Conservation (phyloP, 345 rosid genomes). For the Rubroshorea leprosula region DNA sequence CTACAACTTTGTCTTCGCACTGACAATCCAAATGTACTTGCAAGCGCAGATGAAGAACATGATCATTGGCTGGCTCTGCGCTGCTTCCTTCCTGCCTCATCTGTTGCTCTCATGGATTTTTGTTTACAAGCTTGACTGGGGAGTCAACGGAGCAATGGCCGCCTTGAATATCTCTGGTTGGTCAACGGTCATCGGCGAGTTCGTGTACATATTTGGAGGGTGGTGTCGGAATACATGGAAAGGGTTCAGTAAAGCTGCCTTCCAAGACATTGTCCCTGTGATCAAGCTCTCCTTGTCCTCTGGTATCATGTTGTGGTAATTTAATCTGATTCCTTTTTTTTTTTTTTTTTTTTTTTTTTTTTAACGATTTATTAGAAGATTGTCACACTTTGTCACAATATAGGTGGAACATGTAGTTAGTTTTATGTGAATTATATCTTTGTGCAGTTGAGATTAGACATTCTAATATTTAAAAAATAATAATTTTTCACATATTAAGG, state of each 20-base stretch:
- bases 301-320: slow-evolving; percentile 15
- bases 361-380: neutral
- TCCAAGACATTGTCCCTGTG: neutral
- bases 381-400: too few relatives aligned
- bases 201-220: slow-evolving; percentile 16
- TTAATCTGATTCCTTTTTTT: neutral
- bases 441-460: too few relatives aligned
- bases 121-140: slow-evolving; percentile 13
- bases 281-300: slow-evolving; percentile 14
- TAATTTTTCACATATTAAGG: too few relatives aligned
- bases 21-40: slow-evolving; percentile 13
- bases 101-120: slow-evolving; percentile 1
- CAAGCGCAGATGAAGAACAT: slow-evolving; percentile 13
- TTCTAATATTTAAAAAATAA: too few relatives aligned
- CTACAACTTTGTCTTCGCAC: neutral
- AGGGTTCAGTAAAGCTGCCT: slow-evolving; percentile 20
- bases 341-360: neutral
- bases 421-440: too few relatives aligned
- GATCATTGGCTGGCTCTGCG: slow-evolving; percentile 8
- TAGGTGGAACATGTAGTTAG: too few relatives aligned
- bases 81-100: slow-evolving; percentile 2
- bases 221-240: slow-evolving; percentile 24
- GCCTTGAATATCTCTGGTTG: slow-evolving; percentile 14
- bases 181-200: slow-evolving; percentile 3
- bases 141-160: slow-evolving; percentile 17